Evolutionary conservation across 2,329 filamentous ascomycete genomes (phyloP).

Genomic region (Alternaria ventricosa): DNA sequence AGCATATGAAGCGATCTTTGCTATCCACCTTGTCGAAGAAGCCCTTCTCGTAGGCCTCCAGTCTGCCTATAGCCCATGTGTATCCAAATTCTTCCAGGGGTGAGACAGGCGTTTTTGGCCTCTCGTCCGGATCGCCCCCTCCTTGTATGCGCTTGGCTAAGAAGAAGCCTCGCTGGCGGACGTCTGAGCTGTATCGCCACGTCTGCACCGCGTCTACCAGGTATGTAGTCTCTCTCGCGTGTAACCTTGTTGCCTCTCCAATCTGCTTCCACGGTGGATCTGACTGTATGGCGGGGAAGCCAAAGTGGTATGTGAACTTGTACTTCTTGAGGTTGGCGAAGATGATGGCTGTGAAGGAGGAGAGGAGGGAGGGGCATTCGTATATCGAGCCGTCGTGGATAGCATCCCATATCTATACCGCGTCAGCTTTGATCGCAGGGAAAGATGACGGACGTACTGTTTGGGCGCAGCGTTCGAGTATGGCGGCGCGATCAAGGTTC

Average conservation of each 20-base stretch:
- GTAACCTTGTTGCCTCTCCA: conserved; percentile 57
- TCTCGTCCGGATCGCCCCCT: conserved; percentile 32
- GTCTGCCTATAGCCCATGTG: conserved; percentile 76
- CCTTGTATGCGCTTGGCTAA: conserved; percentile 76
- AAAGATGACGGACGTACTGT: conserved; percentile 64
- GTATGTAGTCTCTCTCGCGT: conserved; percentile 72
- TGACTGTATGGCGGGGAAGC: conserved; percentile 90
- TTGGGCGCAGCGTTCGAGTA: conserved; percentile 78
- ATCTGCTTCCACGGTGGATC: conserved; percentile 76
- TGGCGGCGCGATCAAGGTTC: conserved; percentile 76
- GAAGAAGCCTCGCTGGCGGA: conserved; percentile 91
- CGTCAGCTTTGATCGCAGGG: background rate
- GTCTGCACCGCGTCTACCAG: conserved; percentile 85
- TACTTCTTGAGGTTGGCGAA: conserved; percentile 98
- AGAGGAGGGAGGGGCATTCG: conserved; percentile 87
- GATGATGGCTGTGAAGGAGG: conserved; percentile 86
- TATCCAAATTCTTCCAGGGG: conserved; percentile 66
- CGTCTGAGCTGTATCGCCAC: conserved; percentile 83
- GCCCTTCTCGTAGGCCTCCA: conserved; percentile 80
- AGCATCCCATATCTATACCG: conserved; percentile 85
- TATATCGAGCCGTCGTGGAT: conserved; percentile 97
- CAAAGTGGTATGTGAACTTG: conserved; percentile 98
- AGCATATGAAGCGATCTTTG: conserved; percentile 83
- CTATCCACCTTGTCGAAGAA: conserved; percentile 79
- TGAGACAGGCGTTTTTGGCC: conserved; percentile 59